Evolutionary conservation across 768 basidiomycete species (phyloP).

Genomic region (Chlorophyllum brunneum): DNA sequence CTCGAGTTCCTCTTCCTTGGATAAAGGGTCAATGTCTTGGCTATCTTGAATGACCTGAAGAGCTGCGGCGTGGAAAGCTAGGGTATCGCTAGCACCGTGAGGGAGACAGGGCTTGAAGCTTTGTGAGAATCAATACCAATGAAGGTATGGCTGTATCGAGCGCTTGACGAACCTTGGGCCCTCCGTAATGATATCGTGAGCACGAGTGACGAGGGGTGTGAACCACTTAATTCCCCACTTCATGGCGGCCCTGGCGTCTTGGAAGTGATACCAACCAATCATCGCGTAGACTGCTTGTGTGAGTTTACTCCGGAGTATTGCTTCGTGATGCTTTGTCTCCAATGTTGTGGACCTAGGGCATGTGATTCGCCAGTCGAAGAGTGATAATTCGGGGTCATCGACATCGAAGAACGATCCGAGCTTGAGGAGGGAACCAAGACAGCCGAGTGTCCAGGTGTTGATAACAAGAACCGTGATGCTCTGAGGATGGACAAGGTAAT

Average conservation of each 20-base stretch:
- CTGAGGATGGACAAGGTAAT: not conserved
- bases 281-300: constrained; percentile 17
- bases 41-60: not conserved
- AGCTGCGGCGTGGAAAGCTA: constrained; percentile 11
- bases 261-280: constrained; percentile 23
- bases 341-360: not conserved
- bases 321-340: not conserved
- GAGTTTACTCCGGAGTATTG: constrained; percentile 4
- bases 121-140: not conserved
- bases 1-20: not conserved
- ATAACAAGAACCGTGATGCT: constrained; percentile 17
- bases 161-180: constrained; percentile 8
- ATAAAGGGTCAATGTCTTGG: not conserved
- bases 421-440: constrained; percentile 18
- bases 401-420: constrained; percentile 20
- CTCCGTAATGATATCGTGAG: constrained; percentile 15
- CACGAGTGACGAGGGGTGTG: constrained; percentile 17
- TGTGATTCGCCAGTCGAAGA: not conserved
- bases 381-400: constrained; percentile 1
- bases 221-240: constrained; percentile 21
- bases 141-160: no score
- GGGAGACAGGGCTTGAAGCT: constrained; percentile 11
- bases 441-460: constrained; percentile 18
- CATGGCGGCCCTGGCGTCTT: constrained; percentile 15
- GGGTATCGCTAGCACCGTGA: constrained; percentile 9